phyloP scores from a whole-genome alignment of 495 filamentous ascomycete species.

The Aspergillus kassunensis region DNA sequence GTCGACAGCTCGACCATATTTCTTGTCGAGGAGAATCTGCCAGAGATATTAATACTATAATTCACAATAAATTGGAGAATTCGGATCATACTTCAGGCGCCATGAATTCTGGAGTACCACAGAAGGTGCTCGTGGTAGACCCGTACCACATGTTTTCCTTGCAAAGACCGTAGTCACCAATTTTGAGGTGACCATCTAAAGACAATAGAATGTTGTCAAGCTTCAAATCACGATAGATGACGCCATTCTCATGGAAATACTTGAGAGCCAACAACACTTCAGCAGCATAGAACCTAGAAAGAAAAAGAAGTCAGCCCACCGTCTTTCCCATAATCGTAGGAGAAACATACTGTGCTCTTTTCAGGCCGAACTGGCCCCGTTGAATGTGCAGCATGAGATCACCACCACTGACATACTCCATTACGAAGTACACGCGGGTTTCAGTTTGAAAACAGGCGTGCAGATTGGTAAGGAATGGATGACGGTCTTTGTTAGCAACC shows the following conservation, averaged over 20 bases:
- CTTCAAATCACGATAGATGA: constrained; percentile 99
- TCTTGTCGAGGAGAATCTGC: constrained; percentile 95
- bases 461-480: constrained; percentile 92
- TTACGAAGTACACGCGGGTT: constrained; percentile 97
- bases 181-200: constrained; percentile 96
- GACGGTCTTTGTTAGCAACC: constrained; percentile 94
- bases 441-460: constrained; percentile 99
- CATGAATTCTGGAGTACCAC: constrained; percentile 99
- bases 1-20: constrained; percentile 97
- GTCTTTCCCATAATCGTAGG: neutral
- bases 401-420: constrained; percentile 99
- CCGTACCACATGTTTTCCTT: constrained; percentile 99
- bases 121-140: constrained; percentile 95
- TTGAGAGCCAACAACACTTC: constrained; percentile 97
- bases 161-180: constrained; percentile 97
- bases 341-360: constrained; percentile 82
- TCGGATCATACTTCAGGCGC: constrained; percentile 75
- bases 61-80: neutral
- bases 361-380: constrained; percentile 89
- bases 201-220: constrained; percentile 97
- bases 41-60: constrained; percentile 14
- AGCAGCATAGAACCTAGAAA: constrained; percentile 84
- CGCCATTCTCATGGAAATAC: constrained; percentile 99
- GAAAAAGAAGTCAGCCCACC: neutral
- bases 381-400: constrained; percentile 99